Evolutionary conservation across 495 filamentous ascomycete genomes (phyloP).

Genomic region (Lepidopterella palustris): DNA sequence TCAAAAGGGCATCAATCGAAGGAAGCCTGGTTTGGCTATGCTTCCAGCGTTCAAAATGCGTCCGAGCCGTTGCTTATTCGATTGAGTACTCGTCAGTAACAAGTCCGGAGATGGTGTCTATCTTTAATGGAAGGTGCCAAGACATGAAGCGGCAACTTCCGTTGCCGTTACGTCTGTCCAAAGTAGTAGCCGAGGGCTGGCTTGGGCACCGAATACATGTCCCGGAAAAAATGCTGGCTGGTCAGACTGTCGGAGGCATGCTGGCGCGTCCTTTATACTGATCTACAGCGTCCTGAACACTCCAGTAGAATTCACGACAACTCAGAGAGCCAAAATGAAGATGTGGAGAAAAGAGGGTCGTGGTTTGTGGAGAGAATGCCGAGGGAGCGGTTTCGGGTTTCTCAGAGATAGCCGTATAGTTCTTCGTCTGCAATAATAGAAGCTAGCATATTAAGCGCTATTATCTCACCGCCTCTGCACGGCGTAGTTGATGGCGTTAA

Average conservation of each 20-base stretch:
- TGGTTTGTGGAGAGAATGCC: slow-evolving; percentile 59
- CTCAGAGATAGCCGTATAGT: slow-evolving; percentile 60
- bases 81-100: slow-evolving; percentile 49
- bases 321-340: slow-evolving; percentile 64
- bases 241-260: slow-evolving; percentile 55
- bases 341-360: slow-evolving; percentile 61
- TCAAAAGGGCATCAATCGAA: slow-evolving; percentile 70
- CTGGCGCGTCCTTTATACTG: slow-evolving; percentile 43
- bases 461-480: slow-evolving; percentile 57
- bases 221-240: slow-evolving; percentile 64
- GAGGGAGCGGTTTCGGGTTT: slow-evolving; percentile 67
- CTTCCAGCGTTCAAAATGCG: slow-evolving; percentile 60
- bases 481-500: slow-evolving; percentile 51
- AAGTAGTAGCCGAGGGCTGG: slow-evolving; percentile 52
- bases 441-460: slow-evolving; percentile 47
- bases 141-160: slow-evolving; percentile 57
- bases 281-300: slow-evolving; percentile 50
- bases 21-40: slow-evolving; percentile 62
- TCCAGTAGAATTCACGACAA: slow-evolving; percentile 61
- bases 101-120: slow-evolving; percentile 36
- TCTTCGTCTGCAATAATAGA: slow-evolving; percentile 49
- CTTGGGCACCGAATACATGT: slow-evolving; percentile 75
- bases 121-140: slow-evolving; percentile 59
- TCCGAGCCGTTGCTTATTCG: slow-evolving; percentile 50
- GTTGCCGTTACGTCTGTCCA: slow-evolving; percentile 53